Evolutionary conservation across 2,329 filamentous ascomycete genomes (phyloP).

Genomic region (Arthrobotrys iridis): DNA sequence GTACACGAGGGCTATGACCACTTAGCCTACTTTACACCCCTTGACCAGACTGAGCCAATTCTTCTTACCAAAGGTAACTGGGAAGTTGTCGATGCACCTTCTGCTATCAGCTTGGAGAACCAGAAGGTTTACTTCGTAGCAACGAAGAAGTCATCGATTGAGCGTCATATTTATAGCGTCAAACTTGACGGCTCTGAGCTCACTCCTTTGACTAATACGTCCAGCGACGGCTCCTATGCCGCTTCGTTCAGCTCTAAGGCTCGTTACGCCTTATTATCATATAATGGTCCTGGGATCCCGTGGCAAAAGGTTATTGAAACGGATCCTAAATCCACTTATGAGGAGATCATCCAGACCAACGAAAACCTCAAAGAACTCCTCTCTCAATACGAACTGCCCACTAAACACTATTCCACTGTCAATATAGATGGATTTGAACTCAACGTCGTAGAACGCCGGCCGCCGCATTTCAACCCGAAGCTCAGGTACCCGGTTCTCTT

Average conservation of each 20-base stretch:
- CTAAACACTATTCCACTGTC: constrained; percentile 82
- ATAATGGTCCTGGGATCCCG: constrained; percentile 84
- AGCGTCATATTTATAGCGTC: constrained; percentile 91
- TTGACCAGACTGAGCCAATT: constrained; percentile 82
- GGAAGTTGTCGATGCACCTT: constrained; percentile 89
- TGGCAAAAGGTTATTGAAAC: constrained; percentile 92
- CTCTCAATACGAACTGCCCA: constrained; percentile 80
- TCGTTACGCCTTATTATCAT: constrained; percentile 84
- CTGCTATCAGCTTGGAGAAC: constrained; percentile 81
- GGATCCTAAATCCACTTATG: constrained; percentile 68
- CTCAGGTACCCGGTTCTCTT: constrained; percentile 95
- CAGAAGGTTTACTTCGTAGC: constrained; percentile 91
- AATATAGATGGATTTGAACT: constrained; percentile 81
- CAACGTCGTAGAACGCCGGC: constrained; percentile 82
- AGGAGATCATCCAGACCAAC: constrained; percentile 82
- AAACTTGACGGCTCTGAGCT: constrained; percentile 81
- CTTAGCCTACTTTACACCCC: constrained; percentile 87
- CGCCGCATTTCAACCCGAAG: constrained; percentile 83
- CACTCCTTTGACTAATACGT: constrained; percentile 77
- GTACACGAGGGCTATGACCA: constrained; percentile 89
- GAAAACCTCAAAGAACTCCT: constrained; percentile 73
- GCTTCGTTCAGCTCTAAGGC: constrained; percentile 85
- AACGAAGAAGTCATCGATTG: constrained; percentile 85
- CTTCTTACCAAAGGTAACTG: constrained; percentile 88
- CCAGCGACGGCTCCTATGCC: constrained; percentile 78